These are phyloP conservation scores for Gloeopeniophorella convolvens DNA, from an alignment of 768 basidiomycete genomes.

Conservation along the genomic window DNA sequence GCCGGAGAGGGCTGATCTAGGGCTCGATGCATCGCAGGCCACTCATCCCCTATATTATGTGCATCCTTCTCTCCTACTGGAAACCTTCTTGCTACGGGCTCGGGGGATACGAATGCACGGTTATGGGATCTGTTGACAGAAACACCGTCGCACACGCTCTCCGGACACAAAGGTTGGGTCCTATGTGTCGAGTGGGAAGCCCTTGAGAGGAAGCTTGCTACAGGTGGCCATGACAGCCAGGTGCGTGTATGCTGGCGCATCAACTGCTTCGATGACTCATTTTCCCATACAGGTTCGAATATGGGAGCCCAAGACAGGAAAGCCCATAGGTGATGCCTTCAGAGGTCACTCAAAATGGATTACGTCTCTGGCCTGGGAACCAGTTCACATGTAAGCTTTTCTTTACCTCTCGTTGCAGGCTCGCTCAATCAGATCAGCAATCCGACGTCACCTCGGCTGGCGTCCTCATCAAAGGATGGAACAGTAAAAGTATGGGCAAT, in stretches of 20 bases:
- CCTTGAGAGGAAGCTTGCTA: slow-evolving; percentile 82
- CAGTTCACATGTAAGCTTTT: slow-evolving; percentile 73
- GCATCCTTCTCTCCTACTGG: slow-evolving; percentile 96
- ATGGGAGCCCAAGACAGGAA: slow-evolving; percentile 93
- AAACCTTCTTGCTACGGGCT: slow-evolving; percentile 84
- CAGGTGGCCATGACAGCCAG: slow-evolving; percentile 91
- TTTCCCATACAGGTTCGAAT: slow-evolving; percentile 50
- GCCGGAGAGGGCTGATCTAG: too few species aligned
- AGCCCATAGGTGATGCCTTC: slow-evolving; percentile 79
- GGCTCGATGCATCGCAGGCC: slow-evolving; percentile 44
- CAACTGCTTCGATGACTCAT: not conserved
- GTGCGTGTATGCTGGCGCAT: slow-evolving; percentile 37
- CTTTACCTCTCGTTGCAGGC: not conserved
- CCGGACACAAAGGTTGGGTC: slow-evolving; percentile 94
- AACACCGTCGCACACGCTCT: slow-evolving; percentile 78
- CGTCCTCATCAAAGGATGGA: slow-evolving; percentile 93
- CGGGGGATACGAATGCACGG: slow-evolving; percentile 88
- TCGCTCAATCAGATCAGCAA: slow-evolving; percentile 44
- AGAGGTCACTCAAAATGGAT: slow-evolving; percentile 97
- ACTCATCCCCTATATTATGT: slow-evolving; percentile 88
- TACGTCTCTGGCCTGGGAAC: slow-evolving; percentile 92
- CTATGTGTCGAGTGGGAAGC: slow-evolving; percentile 97
- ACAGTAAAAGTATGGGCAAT: slow-evolving; percentile 95
- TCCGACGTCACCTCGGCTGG: slow-evolving; percentile 69
- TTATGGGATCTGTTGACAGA: slow-evolving; percentile 95